Evolutionary conservation across 2,329 filamentous ascomycete genomes (phyloP).

Genomic region (Daldinia sp.): DNA sequence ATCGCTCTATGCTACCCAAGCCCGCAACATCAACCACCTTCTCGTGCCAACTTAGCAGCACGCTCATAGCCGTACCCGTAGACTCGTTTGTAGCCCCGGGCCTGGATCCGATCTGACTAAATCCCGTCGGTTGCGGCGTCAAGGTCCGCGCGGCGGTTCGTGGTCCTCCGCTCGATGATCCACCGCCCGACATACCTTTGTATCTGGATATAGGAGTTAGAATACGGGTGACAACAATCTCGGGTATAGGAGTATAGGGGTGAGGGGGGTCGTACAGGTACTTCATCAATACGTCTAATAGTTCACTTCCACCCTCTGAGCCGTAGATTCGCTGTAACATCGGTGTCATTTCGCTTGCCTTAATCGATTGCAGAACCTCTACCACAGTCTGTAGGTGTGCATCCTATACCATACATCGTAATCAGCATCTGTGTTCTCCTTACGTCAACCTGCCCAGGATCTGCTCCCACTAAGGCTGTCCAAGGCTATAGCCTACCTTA

Average conservation of each 20-base stretch:
- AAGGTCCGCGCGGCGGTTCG: slow-evolving; percentile 63
- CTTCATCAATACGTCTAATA: slow-evolving; percentile 95
- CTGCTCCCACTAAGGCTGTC: slow-evolving; percentile 21
- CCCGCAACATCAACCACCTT: slow-evolving; percentile 96
- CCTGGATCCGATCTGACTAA: slow-evolving; percentile 79
- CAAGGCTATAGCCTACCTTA: slow-evolving; percentile 61
- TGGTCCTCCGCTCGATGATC: slow-evolving; percentile 54
- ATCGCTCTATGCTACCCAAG: slow-evolving; percentile 88
- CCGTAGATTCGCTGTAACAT: slow-evolving; percentile 85
- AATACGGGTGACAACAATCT: neutral
- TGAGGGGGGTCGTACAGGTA: slow-evolving; percentile 77
- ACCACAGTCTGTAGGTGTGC: slow-evolving; percentile 87
- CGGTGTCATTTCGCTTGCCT: slow-evolving; percentile 93
- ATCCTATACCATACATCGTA: slow-evolving; percentile 66
- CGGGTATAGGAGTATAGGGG: neutral
- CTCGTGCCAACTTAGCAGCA: slow-evolving; percentile 97
- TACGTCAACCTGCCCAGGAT: slow-evolving; percentile 23
- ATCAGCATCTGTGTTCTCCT: slow-evolving; percentile 38
- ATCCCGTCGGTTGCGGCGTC: slow-evolving; percentile 85
- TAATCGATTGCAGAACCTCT: slow-evolving; percentile 95
- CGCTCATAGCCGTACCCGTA: slow-evolving; percentile 92
- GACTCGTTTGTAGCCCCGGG: slow-evolving; percentile 70
- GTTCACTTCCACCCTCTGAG: slow-evolving; percentile 83
- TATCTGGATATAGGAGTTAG: slow-evolving; percentile 66
- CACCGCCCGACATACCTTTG: slow-evolving; percentile 82